Evolutionary conservation across 345 rosid species (phyloP).

Genomic region (Gossypium longicalyx): DNA sequence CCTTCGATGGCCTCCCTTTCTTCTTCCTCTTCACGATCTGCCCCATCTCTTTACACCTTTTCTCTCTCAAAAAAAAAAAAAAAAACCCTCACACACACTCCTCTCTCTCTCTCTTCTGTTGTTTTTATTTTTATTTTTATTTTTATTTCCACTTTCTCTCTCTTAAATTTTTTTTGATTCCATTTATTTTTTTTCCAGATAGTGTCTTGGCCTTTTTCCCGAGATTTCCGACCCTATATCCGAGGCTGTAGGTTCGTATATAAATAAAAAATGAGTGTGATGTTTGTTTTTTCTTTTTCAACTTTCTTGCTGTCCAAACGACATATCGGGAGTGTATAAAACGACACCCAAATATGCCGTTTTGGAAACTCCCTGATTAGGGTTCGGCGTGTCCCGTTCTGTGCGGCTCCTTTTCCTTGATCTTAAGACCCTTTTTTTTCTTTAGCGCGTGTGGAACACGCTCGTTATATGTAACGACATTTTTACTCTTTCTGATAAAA

Average conservation of each 20-base stretch:
- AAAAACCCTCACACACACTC: constrained; percentile 19
- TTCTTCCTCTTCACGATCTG: constrained; percentile 92
- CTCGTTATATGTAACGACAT: too few species aligned
- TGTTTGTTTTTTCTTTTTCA: too few species aligned
- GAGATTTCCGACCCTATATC: background rate
- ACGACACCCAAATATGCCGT: background rate
- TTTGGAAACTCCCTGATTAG: background rate
- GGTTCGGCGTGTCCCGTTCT: background rate
- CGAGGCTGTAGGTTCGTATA: background rate
- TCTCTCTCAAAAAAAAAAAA: constrained; percentile 28
- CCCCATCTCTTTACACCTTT: constrained; percentile 47
- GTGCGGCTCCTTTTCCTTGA: background rate
- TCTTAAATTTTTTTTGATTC: constrained; percentile 23
- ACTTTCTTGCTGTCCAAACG: too few species aligned
- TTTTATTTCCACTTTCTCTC: constrained; percentile 7
- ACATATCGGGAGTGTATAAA: background rate
- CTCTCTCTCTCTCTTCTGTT: constrained; percentile 21
- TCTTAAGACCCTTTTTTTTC: background rate
- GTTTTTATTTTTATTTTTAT: constrained; percentile 9
- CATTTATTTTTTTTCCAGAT: constrained; percentile 20
- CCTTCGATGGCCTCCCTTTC: constrained; percentile 95
- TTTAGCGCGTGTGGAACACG: too few species aligned
- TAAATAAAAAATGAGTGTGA: too few species aligned
- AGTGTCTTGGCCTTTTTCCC: constrained; percentile 24
- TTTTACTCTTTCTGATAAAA: too few species aligned